A percentile compares a stretch with the other conserved stretches of the same genome.
Conservation (phyloP, 1,284 basidiomycete species). For the Austroboletus niveus region DNA sequence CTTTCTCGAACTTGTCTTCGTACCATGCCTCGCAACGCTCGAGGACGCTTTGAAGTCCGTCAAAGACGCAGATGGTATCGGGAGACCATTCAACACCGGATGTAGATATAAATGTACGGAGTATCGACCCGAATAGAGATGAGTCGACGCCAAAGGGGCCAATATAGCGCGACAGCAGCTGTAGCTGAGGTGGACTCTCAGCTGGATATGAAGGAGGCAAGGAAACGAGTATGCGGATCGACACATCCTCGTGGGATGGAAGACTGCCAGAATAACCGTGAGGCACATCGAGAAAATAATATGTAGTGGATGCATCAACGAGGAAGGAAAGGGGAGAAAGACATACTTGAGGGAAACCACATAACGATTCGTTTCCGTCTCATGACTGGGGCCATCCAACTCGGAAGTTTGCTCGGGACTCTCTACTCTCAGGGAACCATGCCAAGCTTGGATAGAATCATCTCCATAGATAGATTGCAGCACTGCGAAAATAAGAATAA, state of each 20-base stretch:
- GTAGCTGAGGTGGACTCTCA: slow-evolving; percentile 73
- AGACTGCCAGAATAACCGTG: slow-evolving; percentile 10
- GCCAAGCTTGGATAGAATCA: slow-evolving; percentile 57
- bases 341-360: slow-evolving; percentile 53
- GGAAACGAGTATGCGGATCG: slow-evolving; percentile 70
- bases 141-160: slow-evolving; percentile 76
- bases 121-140: slow-evolving; percentile 70
- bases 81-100: slow-evolving; percentile 73
- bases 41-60: slow-evolving; percentile 79
- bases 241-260: slow-evolving; percentile 55
- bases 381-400: slow-evolving; percentile 1
- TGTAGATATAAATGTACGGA: slow-evolving; percentile 79
- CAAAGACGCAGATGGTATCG: slow-evolving; percentile 83
- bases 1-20: slow-evolving; percentile 55
- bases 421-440: slow-evolving; percentile 30
- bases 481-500: slow-evolving; percentile 42
- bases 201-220: slow-evolving; percentile 72
- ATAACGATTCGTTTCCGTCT: slow-evolving; percentile 56
- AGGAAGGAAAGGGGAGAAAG: not conserved
- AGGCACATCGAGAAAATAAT: too few relatives aligned
- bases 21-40: slow-evolving; percentile 73
- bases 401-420: slow-evolving; percentile 13
- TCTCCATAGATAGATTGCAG: slow-evolving; percentile 84
- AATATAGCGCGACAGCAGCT: slow-evolving; percentile 83
- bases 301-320: not conserved